phyloP scores from a whole-genome alignment of 2,329 filamentous ascomycete genomes.

The Fusarium multiceps region DNA sequence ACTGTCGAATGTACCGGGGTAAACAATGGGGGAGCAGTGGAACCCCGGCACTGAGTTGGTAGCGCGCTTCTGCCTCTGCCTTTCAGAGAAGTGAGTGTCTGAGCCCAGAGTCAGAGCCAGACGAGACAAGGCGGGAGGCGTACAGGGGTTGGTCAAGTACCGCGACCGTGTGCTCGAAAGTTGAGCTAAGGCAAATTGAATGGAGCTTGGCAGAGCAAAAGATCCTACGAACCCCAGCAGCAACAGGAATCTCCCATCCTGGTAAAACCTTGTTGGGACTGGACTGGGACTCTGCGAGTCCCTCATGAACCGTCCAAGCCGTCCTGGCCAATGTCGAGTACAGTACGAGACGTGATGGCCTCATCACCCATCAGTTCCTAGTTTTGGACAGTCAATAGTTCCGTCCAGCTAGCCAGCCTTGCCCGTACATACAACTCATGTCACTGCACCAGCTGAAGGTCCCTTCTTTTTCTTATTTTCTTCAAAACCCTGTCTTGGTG shows the following conservation, averaged over 20 bases:
- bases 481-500: conserved; percentile 16
- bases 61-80: conserved; percentile 32
- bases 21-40: conserved; percentile 33
- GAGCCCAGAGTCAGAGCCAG: conserved; percentile 9
- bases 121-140: conserved; percentile 34
- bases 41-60: conserved; percentile 42
- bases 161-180: conserved; percentile 25
- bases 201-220: conserved; percentile 36
- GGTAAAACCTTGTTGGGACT: conserved; percentile 21
- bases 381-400: conserved; percentile 1
- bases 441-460: conserved; percentile 19
- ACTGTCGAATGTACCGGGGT: conserved; percentile 27
- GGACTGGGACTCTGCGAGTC: conserved; percentile 6
- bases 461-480: conserved; percentile 1
- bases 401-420: conserved; percentile 8
- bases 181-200: conserved; percentile 25
- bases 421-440: not conserved
- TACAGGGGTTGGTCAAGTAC: conserved; percentile 39
- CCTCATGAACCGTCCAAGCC: not conserved
- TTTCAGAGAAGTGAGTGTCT: not conserved
- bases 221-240: conserved; percentile 25
- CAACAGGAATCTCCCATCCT: conserved; percentile 16
- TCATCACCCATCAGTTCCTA: conserved; percentile 16
- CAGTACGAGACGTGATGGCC: not conserved
- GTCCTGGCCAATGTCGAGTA: conserved; percentile 1